These are phyloP conservation scores for Pseudogymnoascus sp. DNA, from an alignment of 2,329 filamentous ascomycete genomes.

Conservation along the genomic window DNA sequence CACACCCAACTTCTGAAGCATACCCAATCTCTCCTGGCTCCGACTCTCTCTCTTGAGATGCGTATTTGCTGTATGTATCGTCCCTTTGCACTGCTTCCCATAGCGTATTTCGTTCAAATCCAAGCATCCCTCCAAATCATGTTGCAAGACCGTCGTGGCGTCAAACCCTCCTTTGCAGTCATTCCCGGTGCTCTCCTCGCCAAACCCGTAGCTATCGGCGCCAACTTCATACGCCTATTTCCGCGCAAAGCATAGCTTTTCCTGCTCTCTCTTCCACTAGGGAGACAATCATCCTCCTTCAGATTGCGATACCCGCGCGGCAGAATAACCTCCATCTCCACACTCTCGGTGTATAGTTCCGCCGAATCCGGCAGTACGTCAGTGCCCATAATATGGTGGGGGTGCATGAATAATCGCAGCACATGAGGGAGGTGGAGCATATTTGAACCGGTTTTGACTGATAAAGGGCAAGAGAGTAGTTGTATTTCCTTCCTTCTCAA, in stretches of 20 bases:
- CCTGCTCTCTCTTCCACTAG: not conserved
- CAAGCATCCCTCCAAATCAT: not conserved
- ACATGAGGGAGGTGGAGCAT: slow-evolving; percentile 4
- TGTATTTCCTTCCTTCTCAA: not conserved
- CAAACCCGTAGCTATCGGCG: not conserved
- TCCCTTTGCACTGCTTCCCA: not conserved
- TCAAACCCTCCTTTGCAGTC: not conserved
- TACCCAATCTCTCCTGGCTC: not conserved
- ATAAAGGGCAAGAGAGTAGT: not conserved
- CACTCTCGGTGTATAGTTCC: not conserved
- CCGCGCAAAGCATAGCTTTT: not conserved
- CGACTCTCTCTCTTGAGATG: not conserved
- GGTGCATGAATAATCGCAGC: slow-evolving; percentile 6
- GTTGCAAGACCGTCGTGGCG: not conserved
- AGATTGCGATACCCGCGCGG: not conserved
- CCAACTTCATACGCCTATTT: not conserved
- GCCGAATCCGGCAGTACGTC: not conserved
- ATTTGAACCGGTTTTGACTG: not conserved
- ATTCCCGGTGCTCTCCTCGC: not conserved
- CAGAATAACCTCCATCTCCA: not conserved
- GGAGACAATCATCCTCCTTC: not conserved
- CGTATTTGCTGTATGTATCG: not conserved
- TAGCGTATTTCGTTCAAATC: not conserved
- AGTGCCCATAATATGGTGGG: not conserved
- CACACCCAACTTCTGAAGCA: not conserved